Evolutionary conservation across 2,329 filamentous ascomycete species (phyloP).

Genomic region (Nemania bipapillata): DNA sequence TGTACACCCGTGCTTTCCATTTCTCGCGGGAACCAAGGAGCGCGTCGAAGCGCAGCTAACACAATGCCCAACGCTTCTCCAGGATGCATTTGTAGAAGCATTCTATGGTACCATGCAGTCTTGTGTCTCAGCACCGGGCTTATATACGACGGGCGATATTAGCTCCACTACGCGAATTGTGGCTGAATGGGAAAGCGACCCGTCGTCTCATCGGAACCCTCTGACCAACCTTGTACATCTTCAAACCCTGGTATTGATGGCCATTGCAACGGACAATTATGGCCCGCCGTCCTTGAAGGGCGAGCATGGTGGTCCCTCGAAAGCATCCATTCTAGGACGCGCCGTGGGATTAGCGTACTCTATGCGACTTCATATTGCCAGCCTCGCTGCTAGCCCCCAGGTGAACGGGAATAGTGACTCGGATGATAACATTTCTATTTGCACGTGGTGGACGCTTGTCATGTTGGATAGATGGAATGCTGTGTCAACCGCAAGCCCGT

Average conservation of each 20-base stretch:
- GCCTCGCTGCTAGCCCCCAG: slow-evolving; percentile 53
- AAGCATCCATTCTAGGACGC: slow-evolving; percentile 68
- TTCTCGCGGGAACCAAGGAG: slow-evolving; percentile 68
- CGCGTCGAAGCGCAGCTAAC: slow-evolving; percentile 67
- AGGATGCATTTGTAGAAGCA: slow-evolving; percentile 72
- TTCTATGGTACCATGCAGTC: slow-evolving; percentile 69
- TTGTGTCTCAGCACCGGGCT: slow-evolving; percentile 55
- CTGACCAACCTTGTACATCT: slow-evolving; percentile 68
- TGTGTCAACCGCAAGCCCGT: slow-evolving; percentile 70
- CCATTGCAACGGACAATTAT: slow-evolving; percentile 71
- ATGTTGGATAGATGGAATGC: slow-evolving; percentile 79
- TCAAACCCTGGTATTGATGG: slow-evolving; percentile 73
- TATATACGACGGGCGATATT: slow-evolving; percentile 56
- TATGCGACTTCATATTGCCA: slow-evolving; percentile 67
- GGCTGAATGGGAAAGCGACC: slow-evolving; percentile 62
- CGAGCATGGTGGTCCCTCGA: slow-evolving; percentile 60
- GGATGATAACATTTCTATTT: slow-evolving; percentile 69
- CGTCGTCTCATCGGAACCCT: slow-evolving; percentile 52
- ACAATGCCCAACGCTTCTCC: slow-evolving; percentile 66
- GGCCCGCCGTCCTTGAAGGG: slow-evolving; percentile 57
- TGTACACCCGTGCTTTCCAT: slow-evolving; percentile 74
- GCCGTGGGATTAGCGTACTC: slow-evolving; percentile 74
- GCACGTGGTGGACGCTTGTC: slow-evolving; percentile 78
- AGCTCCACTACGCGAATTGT: slow-evolving; percentile 61
- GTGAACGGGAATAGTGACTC: slow-evolving; percentile 61